phyloP scores from a whole-genome alignment of 2,329 filamentous ascomycete genomes.

The Colletotrichum eleusines region DNA sequence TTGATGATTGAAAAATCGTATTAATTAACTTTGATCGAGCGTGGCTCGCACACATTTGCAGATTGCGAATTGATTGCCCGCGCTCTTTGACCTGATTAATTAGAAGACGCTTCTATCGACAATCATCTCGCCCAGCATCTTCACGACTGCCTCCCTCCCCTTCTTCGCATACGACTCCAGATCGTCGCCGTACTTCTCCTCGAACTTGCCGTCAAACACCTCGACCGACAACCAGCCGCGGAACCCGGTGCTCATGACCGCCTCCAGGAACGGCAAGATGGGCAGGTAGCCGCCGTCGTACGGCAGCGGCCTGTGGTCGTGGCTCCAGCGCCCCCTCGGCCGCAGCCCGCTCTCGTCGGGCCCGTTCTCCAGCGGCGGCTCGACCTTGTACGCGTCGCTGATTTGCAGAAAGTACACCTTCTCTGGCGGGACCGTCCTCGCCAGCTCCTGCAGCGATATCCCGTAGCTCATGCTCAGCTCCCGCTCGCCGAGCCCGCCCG shows the following conservation, averaged over 20 bases:
- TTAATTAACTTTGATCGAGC: too few relatives aligned
- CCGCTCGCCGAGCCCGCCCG: constrained; percentile 51
- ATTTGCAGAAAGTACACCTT: constrained; percentile 84
- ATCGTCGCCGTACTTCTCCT: constrained; percentile 49
- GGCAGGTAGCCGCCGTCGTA: constrained; percentile 79
- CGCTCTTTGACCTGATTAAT: neutral
- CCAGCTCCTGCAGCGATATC: constrained; percentile 67
- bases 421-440: constrained; percentile 68
- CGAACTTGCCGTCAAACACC: constrained; percentile 57
- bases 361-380: constrained; percentile 64
- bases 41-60: neutral
- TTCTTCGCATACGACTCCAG: constrained; percentile 46
- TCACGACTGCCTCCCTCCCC: constrained; percentile 39
- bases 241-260: constrained; percentile 77
- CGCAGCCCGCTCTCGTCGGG: constrained; percentile 64
- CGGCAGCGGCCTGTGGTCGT: constrained; percentile 76
- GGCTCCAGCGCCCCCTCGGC: constrained; percentile 77
- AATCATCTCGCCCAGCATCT: constrained; percentile 34
- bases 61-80: neutral
- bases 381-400: constrained; percentile 77
- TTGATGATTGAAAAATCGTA: neutral
- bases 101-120: constrained; percentile 22
- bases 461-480: constrained; percentile 64
- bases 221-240: constrained; percentile 76
- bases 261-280: constrained; percentile 71